These are phyloP conservation scores for Cyberlindnera subsufficiens DNA, from an alignment of 805 yeast genomes.

Conservation along the genomic window DNA sequence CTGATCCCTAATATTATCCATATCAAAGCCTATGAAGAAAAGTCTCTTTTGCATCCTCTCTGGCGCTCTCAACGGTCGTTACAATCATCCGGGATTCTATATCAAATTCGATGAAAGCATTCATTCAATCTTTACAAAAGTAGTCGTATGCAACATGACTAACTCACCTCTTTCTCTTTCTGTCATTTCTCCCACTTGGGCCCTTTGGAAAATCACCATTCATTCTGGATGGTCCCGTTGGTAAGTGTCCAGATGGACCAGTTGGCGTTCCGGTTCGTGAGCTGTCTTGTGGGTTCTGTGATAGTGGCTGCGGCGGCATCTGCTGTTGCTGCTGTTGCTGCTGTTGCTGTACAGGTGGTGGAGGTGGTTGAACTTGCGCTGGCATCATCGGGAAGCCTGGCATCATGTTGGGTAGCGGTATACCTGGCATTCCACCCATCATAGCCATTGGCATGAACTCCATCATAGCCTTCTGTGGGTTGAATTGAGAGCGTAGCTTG, in stretches of 20 bases:
- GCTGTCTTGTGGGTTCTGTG: not conserved
- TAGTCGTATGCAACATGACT: too few relatives aligned
- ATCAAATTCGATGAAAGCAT: too few relatives aligned
- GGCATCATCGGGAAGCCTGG: conserved; percentile 20
- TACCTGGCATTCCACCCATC: conserved; percentile 25
- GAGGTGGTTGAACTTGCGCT: conserved; percentile 7
- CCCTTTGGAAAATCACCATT: conserved; percentile 9
- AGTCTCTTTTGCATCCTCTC: too few relatives aligned
- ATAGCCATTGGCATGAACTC: conserved; percentile 42
- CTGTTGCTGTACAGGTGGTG: not conserved
- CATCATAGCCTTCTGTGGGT: conserved; percentile 74
- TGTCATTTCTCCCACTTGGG: conserved; percentile 17
- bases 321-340: not conserved
- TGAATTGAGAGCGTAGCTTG: conserved; percentile 68
- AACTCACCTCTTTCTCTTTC: conserved; percentile 6
- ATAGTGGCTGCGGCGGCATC: not conserved
- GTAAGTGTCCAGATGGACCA: conserved; percentile 2
- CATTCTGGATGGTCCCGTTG: not conserved
- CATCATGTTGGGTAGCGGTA: conserved; percentile 25
- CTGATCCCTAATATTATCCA: too few relatives aligned
- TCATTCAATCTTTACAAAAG: too few relatives aligned
- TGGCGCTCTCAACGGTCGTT: too few relatives aligned
- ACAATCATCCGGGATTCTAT: too few relatives aligned
- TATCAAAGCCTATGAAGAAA: too few relatives aligned
- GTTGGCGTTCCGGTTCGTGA: conserved; percentile 6